Evolutionary conservation across 257 asterid species (phyloP).

Genomic region (Solanum boliviense): DNA sequence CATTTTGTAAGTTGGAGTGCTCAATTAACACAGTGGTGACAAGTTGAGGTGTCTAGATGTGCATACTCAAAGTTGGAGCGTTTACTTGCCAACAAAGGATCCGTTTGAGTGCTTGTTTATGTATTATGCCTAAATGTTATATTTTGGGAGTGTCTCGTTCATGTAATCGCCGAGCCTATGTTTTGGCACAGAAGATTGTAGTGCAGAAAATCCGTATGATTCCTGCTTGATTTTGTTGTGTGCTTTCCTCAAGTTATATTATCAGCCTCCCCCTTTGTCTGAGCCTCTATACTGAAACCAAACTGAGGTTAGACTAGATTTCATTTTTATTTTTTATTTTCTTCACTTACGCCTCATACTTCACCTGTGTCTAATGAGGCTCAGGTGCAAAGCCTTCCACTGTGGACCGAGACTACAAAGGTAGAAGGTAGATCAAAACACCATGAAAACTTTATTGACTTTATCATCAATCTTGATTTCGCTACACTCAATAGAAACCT

Average conservation of each 20-base stretch:
- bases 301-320: background rate
- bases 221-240: background rate
- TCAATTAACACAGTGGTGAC: background rate
- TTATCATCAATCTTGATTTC: background rate
- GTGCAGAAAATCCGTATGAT: background rate
- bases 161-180: background rate
- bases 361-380: background rate
- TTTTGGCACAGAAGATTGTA: background rate
- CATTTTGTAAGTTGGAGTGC: background rate
- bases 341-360: background rate
- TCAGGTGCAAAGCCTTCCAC: too few relatives aligned
- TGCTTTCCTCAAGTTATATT: background rate
- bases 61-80: background rate
- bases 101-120: background rate
- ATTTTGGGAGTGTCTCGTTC: background rate
- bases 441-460: background rate
- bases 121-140: background rate
- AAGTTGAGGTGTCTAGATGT: background rate
- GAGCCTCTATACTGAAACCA: background rate
- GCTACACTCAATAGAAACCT: background rate
- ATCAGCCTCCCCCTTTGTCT: background rate
- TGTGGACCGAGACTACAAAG: background rate
- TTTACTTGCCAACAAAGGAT: background rate
- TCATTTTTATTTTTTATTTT: too few relatives aligned
- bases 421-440: background rate